Conservation (phyloP, 2,329 filamentous ascomycete genomes). For the Dothideomycetes sp. region DNA sequence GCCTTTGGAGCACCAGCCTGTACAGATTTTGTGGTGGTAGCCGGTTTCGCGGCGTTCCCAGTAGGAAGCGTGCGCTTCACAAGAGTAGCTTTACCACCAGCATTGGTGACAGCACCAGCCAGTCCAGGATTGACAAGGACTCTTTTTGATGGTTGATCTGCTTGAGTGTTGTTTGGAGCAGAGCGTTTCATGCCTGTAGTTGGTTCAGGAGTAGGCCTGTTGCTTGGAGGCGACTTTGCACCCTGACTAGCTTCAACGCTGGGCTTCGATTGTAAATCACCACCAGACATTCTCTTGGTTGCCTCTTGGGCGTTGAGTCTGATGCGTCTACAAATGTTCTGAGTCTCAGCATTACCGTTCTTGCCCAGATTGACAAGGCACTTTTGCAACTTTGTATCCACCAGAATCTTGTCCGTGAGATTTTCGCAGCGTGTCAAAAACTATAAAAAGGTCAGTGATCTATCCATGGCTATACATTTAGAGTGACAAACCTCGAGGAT, state of each 20-base stretch:
- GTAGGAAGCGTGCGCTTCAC: conserved; percentile 39
- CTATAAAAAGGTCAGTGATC: conserved; percentile 39
- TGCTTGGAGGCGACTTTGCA: conserved; percentile 8
- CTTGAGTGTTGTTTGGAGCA: conserved; percentile 12
- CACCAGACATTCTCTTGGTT: conserved; percentile 24
- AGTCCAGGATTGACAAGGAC: conserved; percentile 12
- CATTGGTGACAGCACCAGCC: conserved; percentile 10
- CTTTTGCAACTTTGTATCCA: conserved; percentile 57
- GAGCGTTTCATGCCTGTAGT: conserved; percentile 28
- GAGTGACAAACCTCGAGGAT: conserved; percentile 31
- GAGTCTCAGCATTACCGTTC: conserved; percentile 56
- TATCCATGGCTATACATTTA: conserved; percentile 40
- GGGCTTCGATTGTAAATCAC: conserved; percentile 5
- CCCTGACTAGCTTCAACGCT: background rate
- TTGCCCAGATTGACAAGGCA: conserved; percentile 55
- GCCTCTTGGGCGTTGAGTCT: conserved; percentile 32
- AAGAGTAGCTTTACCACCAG: conserved; percentile 33
- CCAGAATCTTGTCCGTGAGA: conserved; percentile 49
- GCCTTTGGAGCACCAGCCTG: conserved; percentile 20
- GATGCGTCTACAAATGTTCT: conserved; percentile 52
- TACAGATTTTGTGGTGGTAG: conserved; percentile 23
- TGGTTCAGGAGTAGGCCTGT: conserved; percentile 17
- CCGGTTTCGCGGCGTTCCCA: conserved; percentile 31
- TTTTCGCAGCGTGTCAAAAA: conserved; percentile 56
- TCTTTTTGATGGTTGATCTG: conserved; percentile 26